phyloP scores from a whole-genome alignment of 2,329 filamentous ascomycete genomes.

The Parascedosporium putredinis region DNA sequence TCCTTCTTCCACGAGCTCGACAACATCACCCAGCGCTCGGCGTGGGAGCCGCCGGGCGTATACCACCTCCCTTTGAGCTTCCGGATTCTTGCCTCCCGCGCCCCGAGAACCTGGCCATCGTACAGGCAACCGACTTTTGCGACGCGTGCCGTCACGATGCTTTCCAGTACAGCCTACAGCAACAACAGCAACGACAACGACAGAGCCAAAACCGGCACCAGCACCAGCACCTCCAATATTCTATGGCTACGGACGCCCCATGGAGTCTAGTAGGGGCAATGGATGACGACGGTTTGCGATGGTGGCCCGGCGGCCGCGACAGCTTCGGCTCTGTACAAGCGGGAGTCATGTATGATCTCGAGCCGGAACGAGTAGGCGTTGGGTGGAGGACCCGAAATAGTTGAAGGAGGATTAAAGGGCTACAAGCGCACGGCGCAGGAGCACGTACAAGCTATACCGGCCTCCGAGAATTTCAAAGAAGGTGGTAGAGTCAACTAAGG shows the following conservation, averaged over 20 bases:
- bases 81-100: constrained; percentile 5
- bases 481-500: no score
- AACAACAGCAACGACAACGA: not conserved
- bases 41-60: constrained; percentile 6
- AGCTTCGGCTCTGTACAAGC: not conserved
- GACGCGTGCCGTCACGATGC: not conserved
- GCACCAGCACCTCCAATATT: not conserved
- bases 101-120: constrained; percentile 1
- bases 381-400: constrained; percentile 6
- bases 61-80: constrained; percentile 2
- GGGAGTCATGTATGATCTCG: not conserved
- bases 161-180: not conserved
- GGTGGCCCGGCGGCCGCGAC: constrained; percentile 1
- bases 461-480: no score
- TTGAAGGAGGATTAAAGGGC: no score
- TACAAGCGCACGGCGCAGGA: no score
- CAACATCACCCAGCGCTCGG: constrained; percentile 4
- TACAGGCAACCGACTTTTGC: constrained; percentile 6
- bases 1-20: constrained; percentile 4
- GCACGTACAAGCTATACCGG: no score
- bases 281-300: not conserved
- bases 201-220: not conserved
- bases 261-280: not conserved
- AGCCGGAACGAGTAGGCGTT: constrained; percentile 5
- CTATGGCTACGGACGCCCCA: no score